Percentiles rank a stretch among this genome's conserved stretches.
Evolutionary conservation across 306 rosid genomes (phyloP).

Genomic region (Nissolia schottii): DNA sequence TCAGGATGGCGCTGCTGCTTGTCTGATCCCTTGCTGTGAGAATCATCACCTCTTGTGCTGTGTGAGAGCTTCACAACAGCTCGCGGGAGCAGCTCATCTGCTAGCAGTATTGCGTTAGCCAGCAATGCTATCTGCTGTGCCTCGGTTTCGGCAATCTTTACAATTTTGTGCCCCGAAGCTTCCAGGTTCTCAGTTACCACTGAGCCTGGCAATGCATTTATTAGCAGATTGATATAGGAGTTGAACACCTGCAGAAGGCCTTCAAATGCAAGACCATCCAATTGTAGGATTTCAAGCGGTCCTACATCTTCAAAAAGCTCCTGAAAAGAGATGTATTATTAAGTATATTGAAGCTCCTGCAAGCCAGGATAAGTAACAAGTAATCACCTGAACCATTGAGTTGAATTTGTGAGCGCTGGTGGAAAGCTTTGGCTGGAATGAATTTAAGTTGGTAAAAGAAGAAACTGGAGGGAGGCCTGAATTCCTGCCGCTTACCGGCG

Average conservation of each 20-base stretch:
- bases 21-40: conserved; percentile 49
- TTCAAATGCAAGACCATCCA: conserved; percentile 66
- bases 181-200: conserved; percentile 60
- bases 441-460: conserved; percentile 28
- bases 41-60: conserved; percentile 37
- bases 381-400: conserved; percentile 76
- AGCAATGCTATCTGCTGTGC: conserved; percentile 72
- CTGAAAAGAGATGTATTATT: too few relatives aligned
- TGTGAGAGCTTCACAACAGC: conserved; percentile 63
- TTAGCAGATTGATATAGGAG: conserved; percentile 59
- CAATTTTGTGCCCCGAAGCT: conserved; percentile 56
- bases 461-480: conserved; percentile 38
- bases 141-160: conserved; percentile 80
- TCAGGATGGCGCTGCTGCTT: conserved; percentile 53
- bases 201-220: conserved; percentile 79
- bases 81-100: conserved; percentile 83
- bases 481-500: conserved; percentile 40
- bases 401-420: conserved; percentile 74
- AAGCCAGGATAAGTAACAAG: background rate
- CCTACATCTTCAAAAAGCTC: conserved; percentile 72
- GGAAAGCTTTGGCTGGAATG: conserved; percentile 71
- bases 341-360: too few relatives aligned
- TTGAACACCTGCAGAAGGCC: conserved; percentile 62
- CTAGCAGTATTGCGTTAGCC: conserved; percentile 67
- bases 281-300: conserved; percentile 67